Base-by-base conservation (phyloP, 495 filamentous ascomycete species). In the Podospora didyma region DNA sequence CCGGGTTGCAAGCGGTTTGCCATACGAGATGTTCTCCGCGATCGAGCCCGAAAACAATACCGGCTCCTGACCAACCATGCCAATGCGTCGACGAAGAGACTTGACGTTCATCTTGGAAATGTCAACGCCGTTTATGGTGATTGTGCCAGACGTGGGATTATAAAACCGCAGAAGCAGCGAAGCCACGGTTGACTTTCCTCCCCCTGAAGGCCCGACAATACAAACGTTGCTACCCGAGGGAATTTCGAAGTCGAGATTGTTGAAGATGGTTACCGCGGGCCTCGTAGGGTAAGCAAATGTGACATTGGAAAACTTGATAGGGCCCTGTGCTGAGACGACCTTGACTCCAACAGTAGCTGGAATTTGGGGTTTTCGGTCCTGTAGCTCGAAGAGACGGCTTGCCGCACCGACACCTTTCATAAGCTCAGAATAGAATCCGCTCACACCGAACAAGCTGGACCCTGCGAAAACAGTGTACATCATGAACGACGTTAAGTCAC, bases 321-420 rank as follows among this genome's bases (percentile, higher is more conserved):
- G 81, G 14, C 94, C 94, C 54, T 89, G 89, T 2, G 92, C 92
- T 21, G 90, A 93, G 21, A 69, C 76, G 9, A 97, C 89, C 53
- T 84, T 85, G 19, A 76, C 62, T 53, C 94, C 94, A 35, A 85
- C 82, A 1, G 94, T 98, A 2, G 91, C 82, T 12, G 84, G 86
- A 52, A 97, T 97, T 2, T 84, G 87, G 1, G 92, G 87, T 44
- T 95, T 81, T 56, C 94, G 88, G 72, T 98, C 94, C 71, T 97
- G 92, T 5, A 98, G 79, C 67, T 98, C 94, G 67, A 98, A 98
- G 7, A 98, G 79, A 23, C 94, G 89, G 64, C 87, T 93, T 12
- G 94, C 95, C 37, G 94, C 94, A 62, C 94, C 94, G 21, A 96
- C 94, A 39, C 95, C 95, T 67, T 97, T 97, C 94, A 97, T 97